These are phyloP conservation scores for Telopea speciosissima DNA, from an alignment of 177 flowering plant species.

Conservation along the genomic window DNA sequence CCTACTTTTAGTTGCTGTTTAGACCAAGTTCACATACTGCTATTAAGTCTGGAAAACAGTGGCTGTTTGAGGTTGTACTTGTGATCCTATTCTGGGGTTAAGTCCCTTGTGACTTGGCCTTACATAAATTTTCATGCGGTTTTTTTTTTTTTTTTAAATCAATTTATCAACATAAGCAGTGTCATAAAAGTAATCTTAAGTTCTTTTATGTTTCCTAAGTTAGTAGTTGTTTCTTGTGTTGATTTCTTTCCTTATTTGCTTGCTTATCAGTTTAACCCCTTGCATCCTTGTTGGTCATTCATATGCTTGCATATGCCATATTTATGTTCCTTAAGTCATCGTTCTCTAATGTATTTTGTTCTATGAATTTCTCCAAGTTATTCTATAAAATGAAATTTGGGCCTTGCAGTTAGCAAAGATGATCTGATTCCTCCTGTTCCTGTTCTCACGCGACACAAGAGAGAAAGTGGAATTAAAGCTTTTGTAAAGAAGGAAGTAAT, in stretches of 20 bases:
- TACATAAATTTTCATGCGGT: too few species aligned
- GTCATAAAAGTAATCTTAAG: too few species aligned
- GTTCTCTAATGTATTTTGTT: not conserved
- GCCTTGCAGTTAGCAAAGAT: conserved; percentile 68
- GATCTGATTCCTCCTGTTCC: conserved; percentile 94
- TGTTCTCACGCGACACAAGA: conserved; percentile 77
- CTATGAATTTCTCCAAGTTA: not conserved
- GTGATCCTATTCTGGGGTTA: too few species aligned
- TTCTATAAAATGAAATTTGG: conserved; percentile 1
- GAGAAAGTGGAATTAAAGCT: conserved; percentile 85
- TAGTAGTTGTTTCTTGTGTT: not conserved
- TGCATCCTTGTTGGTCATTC: not conserved
- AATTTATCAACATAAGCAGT: too few species aligned
- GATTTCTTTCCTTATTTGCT: conserved; percentile 1
- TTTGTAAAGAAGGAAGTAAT: conserved; percentile 83
- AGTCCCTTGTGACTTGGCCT: too few species aligned
- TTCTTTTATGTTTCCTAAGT: not conserved
- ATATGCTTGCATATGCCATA: not conserved
- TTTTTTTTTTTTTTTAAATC: too few species aligned
- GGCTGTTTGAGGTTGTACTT: too few species aligned
- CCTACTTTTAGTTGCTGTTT: too few species aligned
- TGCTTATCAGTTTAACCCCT: not conserved
- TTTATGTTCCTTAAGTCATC: not conserved
- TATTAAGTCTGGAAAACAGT: too few species aligned
- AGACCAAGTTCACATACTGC: too few species aligned